Percentiles rank a stretch among this genome's conserved stretches.
Conservation (phyloP, 495 filamentous ascomycete genomes). For the Tuber magnatum region DNA sequence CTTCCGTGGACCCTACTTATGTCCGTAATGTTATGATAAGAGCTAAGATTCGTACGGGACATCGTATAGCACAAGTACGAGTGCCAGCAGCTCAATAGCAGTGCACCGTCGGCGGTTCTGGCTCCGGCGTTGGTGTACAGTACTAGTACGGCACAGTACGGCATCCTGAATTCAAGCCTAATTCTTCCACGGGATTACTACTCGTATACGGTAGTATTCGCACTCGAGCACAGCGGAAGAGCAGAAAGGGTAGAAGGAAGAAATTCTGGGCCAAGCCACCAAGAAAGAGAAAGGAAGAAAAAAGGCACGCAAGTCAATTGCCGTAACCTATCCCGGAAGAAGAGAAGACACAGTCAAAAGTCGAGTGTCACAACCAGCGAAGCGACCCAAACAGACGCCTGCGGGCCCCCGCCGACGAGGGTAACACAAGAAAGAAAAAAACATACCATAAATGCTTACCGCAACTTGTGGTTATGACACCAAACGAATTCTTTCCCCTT, state of each 20-base stretch:
- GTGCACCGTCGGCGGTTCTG: background rate
- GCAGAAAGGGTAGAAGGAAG: background rate
- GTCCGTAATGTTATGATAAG: background rate
- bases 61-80: background rate
- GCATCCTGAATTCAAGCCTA: conserved; percentile 10
- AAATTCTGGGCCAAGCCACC: background rate
- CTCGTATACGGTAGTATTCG: too few species aligned
- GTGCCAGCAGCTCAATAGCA: background rate
- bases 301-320: background rate
- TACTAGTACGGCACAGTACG: background rate
- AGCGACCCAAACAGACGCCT: background rate
- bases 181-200: background rate
- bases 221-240: background rate
- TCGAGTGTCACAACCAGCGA: background rate
- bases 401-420: background rate
- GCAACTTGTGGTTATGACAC: background rate
- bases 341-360: background rate
- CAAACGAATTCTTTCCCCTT: background rate
- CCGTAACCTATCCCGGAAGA: background rate
- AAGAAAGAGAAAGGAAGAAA: background rate
- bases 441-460: background rate
- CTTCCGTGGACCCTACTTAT: background rate
- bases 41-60: background rate
- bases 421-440: background rate
- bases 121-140: background rate